Percentiles rank a stretch among this genome's conserved stretches.
Conservation (phyloP, 106 monocot species). For the Phalaenopsis aphrodite region DNA sequence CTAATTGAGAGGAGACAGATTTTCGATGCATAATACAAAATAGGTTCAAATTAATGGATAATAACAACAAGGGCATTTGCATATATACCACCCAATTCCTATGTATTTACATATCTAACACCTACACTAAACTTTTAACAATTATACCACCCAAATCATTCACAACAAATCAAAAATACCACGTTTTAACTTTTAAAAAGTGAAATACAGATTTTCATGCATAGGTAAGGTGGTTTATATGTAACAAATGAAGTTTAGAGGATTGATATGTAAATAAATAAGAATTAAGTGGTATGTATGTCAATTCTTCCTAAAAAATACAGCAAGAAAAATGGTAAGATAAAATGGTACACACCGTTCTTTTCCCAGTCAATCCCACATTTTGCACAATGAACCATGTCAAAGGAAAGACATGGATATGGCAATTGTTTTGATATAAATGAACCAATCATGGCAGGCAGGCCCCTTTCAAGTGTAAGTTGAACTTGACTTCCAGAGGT, state of each 20-base stretch:
- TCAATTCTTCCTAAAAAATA: no score
- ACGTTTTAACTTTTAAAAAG: no score
- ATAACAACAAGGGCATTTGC: neutral
- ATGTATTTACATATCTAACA: no score
- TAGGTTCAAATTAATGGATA: neutral
- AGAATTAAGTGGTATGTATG: no score
- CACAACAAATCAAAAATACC: neutral
- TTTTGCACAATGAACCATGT: slow-evolving; percentile 80
- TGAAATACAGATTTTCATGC: no score
- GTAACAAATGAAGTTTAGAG: no score
- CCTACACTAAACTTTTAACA: neutral
- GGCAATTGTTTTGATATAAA: slow-evolving; percentile 68
- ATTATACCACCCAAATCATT: neutral
- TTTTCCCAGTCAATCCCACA: slow-evolving; percentile 78
- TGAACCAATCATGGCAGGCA: slow-evolving; percentile 84
- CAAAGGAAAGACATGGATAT: slow-evolving; percentile 77
- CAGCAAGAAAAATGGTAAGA: neutral
- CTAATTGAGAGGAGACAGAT: neutral
- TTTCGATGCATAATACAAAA: neutral
- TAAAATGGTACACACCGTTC: slow-evolving; percentile 36
- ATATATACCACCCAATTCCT: no score
- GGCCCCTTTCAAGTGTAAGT: slow-evolving; percentile 83
- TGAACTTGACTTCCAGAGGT: slow-evolving; percentile 86
- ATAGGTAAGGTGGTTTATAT: no score
- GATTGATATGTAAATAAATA: neutral